Percentiles rank a stretch among this genome's conserved stretches.
Conservation (phyloP, 768 basidiomycete species). For the Podaxis mareebaensis region DNA sequence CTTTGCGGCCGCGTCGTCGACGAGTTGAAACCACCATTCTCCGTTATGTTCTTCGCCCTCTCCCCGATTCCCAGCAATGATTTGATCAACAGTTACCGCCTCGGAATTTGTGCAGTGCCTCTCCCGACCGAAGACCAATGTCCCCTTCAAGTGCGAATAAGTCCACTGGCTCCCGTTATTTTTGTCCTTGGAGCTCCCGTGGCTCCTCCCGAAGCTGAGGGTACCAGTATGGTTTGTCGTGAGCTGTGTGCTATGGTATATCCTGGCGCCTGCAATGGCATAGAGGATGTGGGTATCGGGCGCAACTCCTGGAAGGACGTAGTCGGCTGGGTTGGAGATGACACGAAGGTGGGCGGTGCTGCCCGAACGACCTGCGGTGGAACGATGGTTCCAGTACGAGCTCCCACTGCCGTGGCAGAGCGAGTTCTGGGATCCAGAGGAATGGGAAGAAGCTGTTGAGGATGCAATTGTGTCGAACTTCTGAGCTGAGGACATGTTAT, state of each 20-base stretch:
- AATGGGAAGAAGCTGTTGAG: slow-evolving; percentile 1
- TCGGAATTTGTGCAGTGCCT: slow-evolving; percentile 26
- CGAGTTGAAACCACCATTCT: slow-evolving; percentile 63
- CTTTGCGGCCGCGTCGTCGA: slow-evolving; percentile 56
- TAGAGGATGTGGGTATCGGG: slow-evolving; percentile 8
- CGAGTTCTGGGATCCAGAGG: slow-evolving; percentile 1
- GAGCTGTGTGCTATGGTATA: slow-evolving; percentile 26
- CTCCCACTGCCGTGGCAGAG: not conserved
- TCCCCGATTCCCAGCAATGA: not conserved
- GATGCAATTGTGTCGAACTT: not conserved
- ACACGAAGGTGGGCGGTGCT: not conserved
- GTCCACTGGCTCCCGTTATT: slow-evolving; percentile 47
- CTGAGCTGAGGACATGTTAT: slow-evolving; percentile 1
- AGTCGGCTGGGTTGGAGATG: not conserved
- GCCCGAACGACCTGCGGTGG: not conserved
- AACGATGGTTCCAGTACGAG: not conserved
- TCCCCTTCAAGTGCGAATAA: slow-evolving; percentile 60
- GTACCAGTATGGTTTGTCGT: not conserved
- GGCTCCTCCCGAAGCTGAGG: slow-evolving; percentile 4
- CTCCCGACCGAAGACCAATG: slow-evolving; percentile 54
- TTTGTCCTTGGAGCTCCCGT: slow-evolving; percentile 23
- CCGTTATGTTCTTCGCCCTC: slow-evolving; percentile 5
- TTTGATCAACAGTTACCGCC: not conserved
- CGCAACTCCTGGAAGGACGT: slow-evolving; percentile 8
- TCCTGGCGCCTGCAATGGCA: slow-evolving; percentile 18